Evolutionary conservation across 768 basidiomycete genomes (phyloP), one percentile per base, ranked within the genome.

Genomic region (Boletus speciosus): DNA sequence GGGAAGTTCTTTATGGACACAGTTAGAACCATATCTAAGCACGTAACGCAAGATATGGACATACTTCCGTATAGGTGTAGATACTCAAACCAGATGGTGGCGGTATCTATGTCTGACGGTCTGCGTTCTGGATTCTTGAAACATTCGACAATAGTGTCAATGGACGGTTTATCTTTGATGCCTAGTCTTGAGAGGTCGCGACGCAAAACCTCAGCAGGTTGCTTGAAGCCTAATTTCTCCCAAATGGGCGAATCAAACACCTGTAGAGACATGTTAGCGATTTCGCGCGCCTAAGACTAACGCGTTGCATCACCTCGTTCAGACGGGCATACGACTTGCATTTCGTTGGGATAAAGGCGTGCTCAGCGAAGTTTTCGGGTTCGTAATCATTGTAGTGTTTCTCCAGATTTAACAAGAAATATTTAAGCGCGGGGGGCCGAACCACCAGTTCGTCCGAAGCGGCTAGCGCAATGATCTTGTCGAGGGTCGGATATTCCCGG

Each of bases 271-370:
- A 52, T 10, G 23, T 62, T 31, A 50, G 16, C 7, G 2, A 50
- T 6, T 21, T 38, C 5, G 23, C 11, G 1, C 6, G 10, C 9
- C 41, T 9, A 4, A 14, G 10, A 21, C 12, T 6, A 2, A 15
- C 38, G 34, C 7, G 5, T 62, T 10, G 9, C 16, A 6, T 44
- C 29, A 61, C 60, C 56, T 61, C 56, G 25, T 58, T 51, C 16
- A 29, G 38, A 45, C 51, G 16, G 6, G 48, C 55, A 44, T 53
- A 55, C 1, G 41, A 36, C 12, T 36, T 48, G 2, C 9, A 0
- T 32, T 62, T 40, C 12, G 60, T 61, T 11, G 60, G 60, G 21
- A 61, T 61, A 14, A 62, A 61, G 21, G 55, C 45, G 16, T 44
- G 5, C 6, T 53, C 4, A 1, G 45, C 44, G 11, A 62, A 62